Evolutionary conservation across 441 rosid genomes (phyloP), one percentile per base, ranked within the genome.

Genomic region (California macrophylla): DNA sequence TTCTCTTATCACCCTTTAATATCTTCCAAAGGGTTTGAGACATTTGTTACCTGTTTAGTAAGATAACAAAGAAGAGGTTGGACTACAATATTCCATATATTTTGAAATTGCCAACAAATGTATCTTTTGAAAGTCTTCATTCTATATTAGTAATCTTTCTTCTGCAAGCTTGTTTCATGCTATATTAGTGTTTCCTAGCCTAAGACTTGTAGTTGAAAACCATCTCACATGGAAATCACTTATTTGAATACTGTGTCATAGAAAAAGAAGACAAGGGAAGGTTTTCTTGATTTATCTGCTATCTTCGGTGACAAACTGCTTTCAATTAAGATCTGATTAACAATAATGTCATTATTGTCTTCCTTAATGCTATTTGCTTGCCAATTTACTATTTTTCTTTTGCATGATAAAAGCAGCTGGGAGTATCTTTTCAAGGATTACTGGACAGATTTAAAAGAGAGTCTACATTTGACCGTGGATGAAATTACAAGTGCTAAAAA

Each of bases 361-460:
- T 52, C 16, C 24, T 52, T 9, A 52, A 18, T 52, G 60, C 24
- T 15, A 52, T 52, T 16, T 52, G 2, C 60, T 20, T 52, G 60
- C 24, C 60, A 16, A 52, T 52, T 52, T 20, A 52, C 60, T 20
- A 18, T 52, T 6, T 16, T 52, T 16, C 8, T 6, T 3, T 52
- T 38, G 45, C 6, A 52, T 1, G 99, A 96, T 78, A 81, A 84
- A 82, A 82, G 81, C 74, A 96, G 97, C 84, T 96, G 97, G 97
- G 99, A 96, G 85, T 96, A 91, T 87, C 96, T 96, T 64, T 96
- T 96, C 77, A 96, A 96, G 84, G 85, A 87, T 25, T 96, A 96
- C 73, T 96, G 99, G 99, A 75, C 82, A 70, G 81, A 68, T 75
- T 75, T 91, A 72, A 96, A 91, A 85, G 89, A 80, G 68, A 85